Conservation (phyloP, 768 basidiomycete species). For the Suillus discolor region DNA sequence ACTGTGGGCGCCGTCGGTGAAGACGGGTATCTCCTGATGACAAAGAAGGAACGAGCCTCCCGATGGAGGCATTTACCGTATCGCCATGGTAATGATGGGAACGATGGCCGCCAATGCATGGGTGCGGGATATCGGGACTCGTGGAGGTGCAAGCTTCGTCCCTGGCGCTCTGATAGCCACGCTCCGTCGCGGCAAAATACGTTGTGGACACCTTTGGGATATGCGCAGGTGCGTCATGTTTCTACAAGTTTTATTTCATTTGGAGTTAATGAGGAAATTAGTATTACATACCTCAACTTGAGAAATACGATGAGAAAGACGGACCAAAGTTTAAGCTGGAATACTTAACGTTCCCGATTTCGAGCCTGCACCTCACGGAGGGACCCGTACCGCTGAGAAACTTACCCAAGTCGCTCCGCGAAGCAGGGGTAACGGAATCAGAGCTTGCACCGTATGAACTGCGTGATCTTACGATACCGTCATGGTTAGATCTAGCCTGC, state of each 20-base stretch:
- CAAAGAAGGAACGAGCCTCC: slow-evolving; percentile 8
- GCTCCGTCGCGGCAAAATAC: slow-evolving; percentile 75
- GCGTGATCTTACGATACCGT: slow-evolving; percentile 75
- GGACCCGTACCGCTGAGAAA: slow-evolving; percentile 60
- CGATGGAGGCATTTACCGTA: slow-evolving; percentile 36
- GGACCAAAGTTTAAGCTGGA: slow-evolving; percentile 73
- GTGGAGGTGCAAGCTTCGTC: slow-evolving; percentile 64
- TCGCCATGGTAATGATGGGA: slow-evolving; percentile 45
- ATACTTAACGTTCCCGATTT: slow-evolving; percentile 66
- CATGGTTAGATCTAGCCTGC: slow-evolving; percentile 71
- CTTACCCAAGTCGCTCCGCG: slow-evolving; percentile 52
- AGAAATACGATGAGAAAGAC: slow-evolving; percentile 45
- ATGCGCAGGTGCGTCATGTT: slow-evolving; percentile 70
- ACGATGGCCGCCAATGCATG: slow-evolving; percentile 50
- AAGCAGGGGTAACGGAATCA: slow-evolving; percentile 42
- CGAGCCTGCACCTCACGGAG: slow-evolving; percentile 40
- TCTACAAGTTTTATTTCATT: slow-evolving; percentile 7
- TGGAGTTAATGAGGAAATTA: slow-evolving; percentile 27
- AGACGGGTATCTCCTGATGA: slow-evolving; percentile 8
- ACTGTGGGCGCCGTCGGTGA: slow-evolving; percentile 13
- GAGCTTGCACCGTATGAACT: slow-evolving; percentile 72
- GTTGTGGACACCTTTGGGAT: slow-evolving; percentile 77
- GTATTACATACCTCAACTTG: slow-evolving; percentile 69
- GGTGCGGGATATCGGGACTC: slow-evolving; percentile 54
- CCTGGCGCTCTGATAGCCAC: slow-evolving; percentile 61